Base-by-base conservation (phyloP, 371 early-diverging fungal genomes). In the Mucor circinelloides region DNA sequence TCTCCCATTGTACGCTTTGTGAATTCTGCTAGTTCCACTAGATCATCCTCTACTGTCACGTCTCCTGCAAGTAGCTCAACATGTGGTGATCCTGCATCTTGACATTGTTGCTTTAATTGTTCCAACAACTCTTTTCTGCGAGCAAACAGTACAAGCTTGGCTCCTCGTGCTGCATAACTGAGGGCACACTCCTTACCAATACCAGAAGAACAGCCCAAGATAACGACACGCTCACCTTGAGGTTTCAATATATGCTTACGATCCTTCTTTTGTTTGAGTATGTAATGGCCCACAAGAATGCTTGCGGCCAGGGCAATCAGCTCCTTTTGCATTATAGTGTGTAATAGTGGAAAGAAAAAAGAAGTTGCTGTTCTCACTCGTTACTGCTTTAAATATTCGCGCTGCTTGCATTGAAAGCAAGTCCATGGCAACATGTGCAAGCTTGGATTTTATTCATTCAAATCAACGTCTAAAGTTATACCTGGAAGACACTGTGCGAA, bases 161-260 rank as follows among this genome's bases (percentile, higher is more conserved):
- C 91, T 0, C 93, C 90, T 12, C 91, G 84, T 21, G 66, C 64
- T 9, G 95, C 93, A 75, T 93, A 95, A 40, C 81, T 73, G 0
- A 90, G 77, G 0, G 94, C 94, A 36, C 88, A 65, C 25, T 85
- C 86, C 48, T 78, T 74, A 6, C 95, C 95, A 27, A 95, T 92
- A 6, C 95, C 95, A 34, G 91, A 90, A 15, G 93, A 91, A 27
- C 92, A 90, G 0, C 95, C 95, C 17, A 94, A 75, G 58, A 95
- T 85, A 3, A 93, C 86, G 0, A 93, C 93, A 27, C 81, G 77
- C 72, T 88, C 90, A n/a, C 70, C 63, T 7, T 64, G 32, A 2
- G 68, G 57, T 17, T 68, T 52, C 12, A 81, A 15, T 25, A 44
- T 62, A 1, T 31, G 48, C 56, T 42, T 63, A 8, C 71, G 71